phyloP scores from a whole-genome alignment of 148 eudicot genomes.

The Rhododendron henanense region DNA sequence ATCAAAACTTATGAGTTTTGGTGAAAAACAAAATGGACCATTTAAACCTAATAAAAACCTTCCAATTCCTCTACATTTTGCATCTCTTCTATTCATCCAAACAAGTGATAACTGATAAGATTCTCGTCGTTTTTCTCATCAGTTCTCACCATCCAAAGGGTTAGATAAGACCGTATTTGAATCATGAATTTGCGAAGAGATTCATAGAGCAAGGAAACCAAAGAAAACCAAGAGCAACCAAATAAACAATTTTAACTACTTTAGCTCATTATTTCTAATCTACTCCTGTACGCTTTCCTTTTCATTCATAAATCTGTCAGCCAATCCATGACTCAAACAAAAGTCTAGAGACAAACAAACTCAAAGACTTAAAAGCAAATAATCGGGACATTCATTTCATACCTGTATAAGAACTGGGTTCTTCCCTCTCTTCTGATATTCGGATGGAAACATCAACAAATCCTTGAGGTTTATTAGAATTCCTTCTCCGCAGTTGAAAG shows the following conservation, averaged over 20 bases:
- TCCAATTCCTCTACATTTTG: background rate
- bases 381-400: background rate
- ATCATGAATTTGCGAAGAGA: background rate
- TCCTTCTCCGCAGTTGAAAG: constrained; percentile 64
- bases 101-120: background rate
- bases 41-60: background rate
- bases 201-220: background rate
- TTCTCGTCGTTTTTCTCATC: background rate
- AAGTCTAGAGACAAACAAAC: background rate
- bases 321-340: background rate
- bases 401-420: constrained; percentile 44
- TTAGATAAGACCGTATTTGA: background rate
- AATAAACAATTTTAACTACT: background rate
- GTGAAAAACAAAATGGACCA: background rate
- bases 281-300: background rate
- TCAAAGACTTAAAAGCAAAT: background rate
- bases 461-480: constrained; percentile 57
- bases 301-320: background rate
- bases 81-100: background rate
- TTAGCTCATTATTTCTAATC: background rate
- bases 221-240: background rate
- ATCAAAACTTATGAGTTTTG: background rate
- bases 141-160: background rate
- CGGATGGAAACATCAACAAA: constrained; percentile 79
- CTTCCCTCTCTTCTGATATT: constrained; percentile 51